A percentile compares a stretch with the other conserved stretches of the same genome.
phyloP scores from a whole-genome alignment of 2,329 filamentous ascomycete genomes.

The Ophiostoma sp. region DNA sequence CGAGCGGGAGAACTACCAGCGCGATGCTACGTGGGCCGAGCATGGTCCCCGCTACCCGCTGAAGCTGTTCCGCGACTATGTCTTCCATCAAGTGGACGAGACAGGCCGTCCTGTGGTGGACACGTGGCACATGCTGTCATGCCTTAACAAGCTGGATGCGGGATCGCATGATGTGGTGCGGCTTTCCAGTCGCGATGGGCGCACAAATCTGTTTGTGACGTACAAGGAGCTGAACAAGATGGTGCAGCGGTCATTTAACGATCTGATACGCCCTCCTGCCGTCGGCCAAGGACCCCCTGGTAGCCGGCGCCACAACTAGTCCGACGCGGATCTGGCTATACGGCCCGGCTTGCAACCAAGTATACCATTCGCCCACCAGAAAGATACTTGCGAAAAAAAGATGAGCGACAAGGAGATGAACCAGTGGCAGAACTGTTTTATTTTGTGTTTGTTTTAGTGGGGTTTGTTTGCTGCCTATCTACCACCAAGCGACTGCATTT shows the following conservation, averaged over 20 bases:
- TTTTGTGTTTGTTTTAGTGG: not conserved
- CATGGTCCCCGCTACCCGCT: constrained; percentile 87
- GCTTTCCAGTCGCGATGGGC: constrained; percentile 82
- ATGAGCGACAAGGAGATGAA: not conserved
- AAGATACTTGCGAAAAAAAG: not conserved
- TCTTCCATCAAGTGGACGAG: constrained; percentile 91
- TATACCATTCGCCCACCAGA: not conserved
- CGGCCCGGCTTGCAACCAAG: not conserved
- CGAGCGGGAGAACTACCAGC: constrained; percentile 62
- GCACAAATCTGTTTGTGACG: constrained; percentile 79
- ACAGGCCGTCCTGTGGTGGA: constrained; percentile 79
- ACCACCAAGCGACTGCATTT: not conserved
- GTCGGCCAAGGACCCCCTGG: not conserved
- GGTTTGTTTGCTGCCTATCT: not conserved
- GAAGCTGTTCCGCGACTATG: constrained; percentile 93
- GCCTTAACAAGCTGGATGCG: constrained; percentile 87
- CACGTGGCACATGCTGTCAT: constrained; percentile 78
- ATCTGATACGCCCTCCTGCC: constrained; percentile 39
- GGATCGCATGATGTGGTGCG: constrained; percentile 81
- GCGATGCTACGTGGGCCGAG: constrained; percentile 78
- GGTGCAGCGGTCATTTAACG: constrained; percentile 52
- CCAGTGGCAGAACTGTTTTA: not conserved
- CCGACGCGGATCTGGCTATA: not conserved
- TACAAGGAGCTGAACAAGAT: constrained; percentile 82
- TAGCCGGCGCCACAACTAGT: constrained; percentile 23